These are phyloP conservation scores for Dipteronia sinensis DNA, from an alignment of 345 rosid species.

Conservation along the genomic window DNA sequence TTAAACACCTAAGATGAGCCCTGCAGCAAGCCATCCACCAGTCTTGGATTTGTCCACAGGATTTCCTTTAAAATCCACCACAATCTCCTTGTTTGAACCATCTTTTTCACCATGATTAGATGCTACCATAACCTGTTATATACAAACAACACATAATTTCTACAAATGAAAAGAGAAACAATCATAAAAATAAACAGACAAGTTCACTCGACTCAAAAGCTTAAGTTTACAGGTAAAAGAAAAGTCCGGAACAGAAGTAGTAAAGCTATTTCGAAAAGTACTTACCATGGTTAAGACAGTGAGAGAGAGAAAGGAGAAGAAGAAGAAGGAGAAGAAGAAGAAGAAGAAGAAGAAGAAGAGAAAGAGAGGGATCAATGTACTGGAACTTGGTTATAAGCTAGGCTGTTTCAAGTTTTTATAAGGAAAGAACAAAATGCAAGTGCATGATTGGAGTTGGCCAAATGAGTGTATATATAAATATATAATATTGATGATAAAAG, in stretches of 20 bases:
- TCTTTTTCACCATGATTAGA: constrained; percentile 45
- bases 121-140: constrained; percentile 50
- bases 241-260: no score
- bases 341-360: not conserved
- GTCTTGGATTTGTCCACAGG: constrained; percentile 72
- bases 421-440: not conserved
- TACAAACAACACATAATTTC: not conserved
- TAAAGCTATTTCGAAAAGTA: not conserved
- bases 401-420: constrained; percentile 6
- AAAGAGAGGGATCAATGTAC: not conserved
- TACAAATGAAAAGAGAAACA: constrained; percentile 7
- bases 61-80: constrained; percentile 61
- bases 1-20: constrained; percentile 69
- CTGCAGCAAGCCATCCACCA: constrained; percentile 96
- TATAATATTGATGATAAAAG: no score
- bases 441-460: constrained; percentile 19
- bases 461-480: not conserved
- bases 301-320: not conserved
- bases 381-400: not conserved
- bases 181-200: not conserved
- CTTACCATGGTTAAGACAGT: constrained; percentile 13
- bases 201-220: not conserved
- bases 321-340: no score
- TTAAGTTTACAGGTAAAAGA: no score
- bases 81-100: constrained; percentile 34